Evolutionary conservation across 768 basidiomycete species (phyloP).

Genomic region (Sporobolomyces pararoseus): DNA sequence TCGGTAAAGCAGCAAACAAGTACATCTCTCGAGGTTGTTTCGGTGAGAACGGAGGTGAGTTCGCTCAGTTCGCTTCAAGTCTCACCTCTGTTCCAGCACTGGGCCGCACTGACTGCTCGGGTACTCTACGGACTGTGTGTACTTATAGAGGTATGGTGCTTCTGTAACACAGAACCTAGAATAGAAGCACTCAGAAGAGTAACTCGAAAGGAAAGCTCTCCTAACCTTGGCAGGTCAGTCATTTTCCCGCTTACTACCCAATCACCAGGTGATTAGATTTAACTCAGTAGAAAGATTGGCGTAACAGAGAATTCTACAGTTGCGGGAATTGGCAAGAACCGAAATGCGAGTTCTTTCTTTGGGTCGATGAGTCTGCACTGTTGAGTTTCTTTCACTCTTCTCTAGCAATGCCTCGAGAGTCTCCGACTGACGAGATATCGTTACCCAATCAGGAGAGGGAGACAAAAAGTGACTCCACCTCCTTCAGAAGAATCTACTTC

Average conservation of each 20-base stretch:
- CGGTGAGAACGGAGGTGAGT: slow-evolving; percentile 14
- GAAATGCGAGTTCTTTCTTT: slow-evolving; percentile 24
- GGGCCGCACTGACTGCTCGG: too few relatives aligned
- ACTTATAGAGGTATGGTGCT: slow-evolving; percentile 21
- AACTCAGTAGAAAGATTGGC: too few relatives aligned
- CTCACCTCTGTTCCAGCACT: neutral
- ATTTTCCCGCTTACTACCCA: neutral
- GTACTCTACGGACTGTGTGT: neutral
- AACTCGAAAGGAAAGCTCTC: slow-evolving; percentile 24
- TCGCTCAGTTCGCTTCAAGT: neutral
- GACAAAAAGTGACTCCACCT: slow-evolving; percentile 14
- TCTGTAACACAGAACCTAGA: slow-evolving; percentile 31
- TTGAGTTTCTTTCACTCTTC: neutral
- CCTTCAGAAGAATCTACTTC: neutral
- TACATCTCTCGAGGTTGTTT: slow-evolving; percentile 15
- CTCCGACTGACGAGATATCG: neutral
- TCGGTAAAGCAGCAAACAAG: slow-evolving; percentile 9
- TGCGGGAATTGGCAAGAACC: slow-evolving; percentile 32
- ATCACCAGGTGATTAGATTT: neutral
- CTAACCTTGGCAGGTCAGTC: slow-evolving; percentile 23
- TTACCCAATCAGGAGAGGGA: slow-evolving; percentile 3
- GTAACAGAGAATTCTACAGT: slow-evolving; percentile 29
- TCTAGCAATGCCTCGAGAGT: neutral
- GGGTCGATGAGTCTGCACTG: slow-evolving; percentile 20
- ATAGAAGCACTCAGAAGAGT: slow-evolving; percentile 15